A percentile compares a stretch with the other conserved stretches of the same genome.
These are phyloP conservation scores for Leptomonas pyrrhocoris DNA, from an alignment of 208 protist genomes.

Conservation along the genomic window DNA sequence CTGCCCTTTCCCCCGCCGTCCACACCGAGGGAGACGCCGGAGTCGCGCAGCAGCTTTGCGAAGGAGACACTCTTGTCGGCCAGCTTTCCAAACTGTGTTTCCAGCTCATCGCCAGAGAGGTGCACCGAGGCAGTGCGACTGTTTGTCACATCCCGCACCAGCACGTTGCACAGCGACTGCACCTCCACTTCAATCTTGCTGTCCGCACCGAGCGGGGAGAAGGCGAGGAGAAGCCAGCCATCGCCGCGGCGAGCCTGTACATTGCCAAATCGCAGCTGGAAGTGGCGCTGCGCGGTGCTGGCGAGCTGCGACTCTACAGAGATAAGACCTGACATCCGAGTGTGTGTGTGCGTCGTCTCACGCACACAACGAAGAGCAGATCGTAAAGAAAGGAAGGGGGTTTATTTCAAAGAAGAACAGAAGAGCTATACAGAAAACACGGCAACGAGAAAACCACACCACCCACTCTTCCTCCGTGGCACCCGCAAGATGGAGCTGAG, in stretches of 20 bases:
- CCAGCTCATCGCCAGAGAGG: constrained; percentile 64
- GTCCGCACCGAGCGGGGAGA: constrained; percentile 45
- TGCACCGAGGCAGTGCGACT: constrained; percentile 49
- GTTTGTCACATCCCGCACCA: constrained; percentile 82
- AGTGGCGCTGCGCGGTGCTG: constrained; percentile 86
- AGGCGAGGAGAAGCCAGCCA: constrained; percentile 79
- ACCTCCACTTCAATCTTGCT: constrained; percentile 63
- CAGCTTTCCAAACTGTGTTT: constrained; percentile 70
- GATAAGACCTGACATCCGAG: constrained; percentile 51
- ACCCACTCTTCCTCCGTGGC: no score
- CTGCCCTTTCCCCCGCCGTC: constrained; percentile 6
- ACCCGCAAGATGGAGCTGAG: no score
- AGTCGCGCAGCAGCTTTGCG: constrained; percentile 53
- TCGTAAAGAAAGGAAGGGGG: no score
- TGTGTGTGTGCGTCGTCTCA: no score
- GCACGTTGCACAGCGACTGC: constrained; percentile 70
- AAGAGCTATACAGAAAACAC: no score
- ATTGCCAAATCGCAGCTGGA: constrained; percentile 71
- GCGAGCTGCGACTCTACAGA: constrained; percentile 81
- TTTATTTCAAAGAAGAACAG: no score
- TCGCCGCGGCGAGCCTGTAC: constrained; percentile 74
- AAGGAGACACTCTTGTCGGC: constrained; percentile 53
- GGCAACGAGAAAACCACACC: no score
- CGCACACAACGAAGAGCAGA: no score
- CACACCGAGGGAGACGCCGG: constrained; percentile 24